Evolutionary conservation across 345 rosid genomes (phyloP).

Genomic region (Linum lewisii): DNA sequence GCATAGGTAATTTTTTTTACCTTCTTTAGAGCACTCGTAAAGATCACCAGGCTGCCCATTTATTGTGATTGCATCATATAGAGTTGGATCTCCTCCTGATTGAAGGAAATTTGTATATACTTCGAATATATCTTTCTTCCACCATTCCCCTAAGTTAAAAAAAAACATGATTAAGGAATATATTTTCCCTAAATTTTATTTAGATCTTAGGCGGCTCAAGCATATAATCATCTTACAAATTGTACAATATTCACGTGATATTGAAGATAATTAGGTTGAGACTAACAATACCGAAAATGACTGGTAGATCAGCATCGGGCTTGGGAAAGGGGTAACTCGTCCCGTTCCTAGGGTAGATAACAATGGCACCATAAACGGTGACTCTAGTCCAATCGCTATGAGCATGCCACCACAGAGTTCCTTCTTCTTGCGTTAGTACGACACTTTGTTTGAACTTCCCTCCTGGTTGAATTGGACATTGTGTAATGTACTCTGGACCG

Average conservation of each 20-base stretch:
- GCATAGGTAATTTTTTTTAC: not conserved
- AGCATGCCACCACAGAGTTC: conserved; percentile 10
- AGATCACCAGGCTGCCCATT: conserved; percentile 7
- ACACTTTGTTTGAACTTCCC: not conserved
- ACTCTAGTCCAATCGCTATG: conserved; percentile 5
- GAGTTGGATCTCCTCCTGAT: conserved; percentile 2
- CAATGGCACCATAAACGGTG: conserved; percentile 7
- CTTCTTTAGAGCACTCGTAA: not conserved
- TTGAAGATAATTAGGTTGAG: not conserved
- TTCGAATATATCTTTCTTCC: conserved; percentile 3
- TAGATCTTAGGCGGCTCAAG: too few species aligned
- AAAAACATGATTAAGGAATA: too few species aligned
- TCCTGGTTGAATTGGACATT: conserved; percentile 1
- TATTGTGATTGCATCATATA: not conserved
- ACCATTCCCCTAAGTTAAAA: conserved; percentile 6
- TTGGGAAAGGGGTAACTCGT: not conserved
- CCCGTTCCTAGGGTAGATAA: conserved; percentile 1
- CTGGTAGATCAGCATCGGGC: not conserved
- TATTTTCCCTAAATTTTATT: too few species aligned
- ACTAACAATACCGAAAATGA: conserved; percentile 1
- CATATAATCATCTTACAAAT: too few species aligned
- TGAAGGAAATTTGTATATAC: not conserved
- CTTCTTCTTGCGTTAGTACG: not conserved
- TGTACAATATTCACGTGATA: too few species aligned
- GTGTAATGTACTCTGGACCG: conserved; percentile 6